Evolutionary conservation across 2,329 filamentous ascomycete species (phyloP), one percentile per base, ranked within the genome.

Genomic region (Pseudogymnoascus sp.): DNA sequence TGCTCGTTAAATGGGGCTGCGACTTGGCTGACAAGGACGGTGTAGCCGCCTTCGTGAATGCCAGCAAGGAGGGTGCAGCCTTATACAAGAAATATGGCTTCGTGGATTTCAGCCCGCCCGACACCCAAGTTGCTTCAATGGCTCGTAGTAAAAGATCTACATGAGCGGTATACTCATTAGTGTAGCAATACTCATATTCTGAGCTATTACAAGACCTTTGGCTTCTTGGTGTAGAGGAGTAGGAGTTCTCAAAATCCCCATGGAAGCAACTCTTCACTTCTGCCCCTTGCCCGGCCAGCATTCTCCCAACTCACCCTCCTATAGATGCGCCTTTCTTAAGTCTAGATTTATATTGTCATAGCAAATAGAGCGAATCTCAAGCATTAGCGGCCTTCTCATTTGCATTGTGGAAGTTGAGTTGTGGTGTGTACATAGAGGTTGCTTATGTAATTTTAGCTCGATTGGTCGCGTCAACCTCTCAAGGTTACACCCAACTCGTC

Each of bases 1-100:
- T 68, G 27, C 58, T 72, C 29, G 66, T 62, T 7, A 59, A 69
- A 48, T 70, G 70, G 68, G 69, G 68, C 7, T 61, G 70, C 5
- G 33, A 67, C 66, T 10, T 62, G 44, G 44, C 44, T 31, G 44
- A 51, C 27, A 15, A 51, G n/a, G 8, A 51, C 10, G 44, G n/a
- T 7, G 44, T 51, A 8, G 21, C 25, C 31, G 25, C 44, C 44
- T 51, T 29, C 27, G 44, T 51, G 13, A 27, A 51, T 25, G 44
- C 44, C 8, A 51, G 44, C 17, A 51, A 51, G 27, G 10, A 15
- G 7, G 44, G 44, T 15, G 25, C 27, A 10, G 25, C 25, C 44
- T 29, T 51, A 51, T 51, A 51, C 5, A 51, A 51, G 25, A 51
- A 51, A n/a, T 3, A 51, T 4, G 44, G 44, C 44, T 51, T 51